Conservation (phyloP, 2,329 filamentous ascomycete genomes). For the Penicillium thymicola region DNA sequence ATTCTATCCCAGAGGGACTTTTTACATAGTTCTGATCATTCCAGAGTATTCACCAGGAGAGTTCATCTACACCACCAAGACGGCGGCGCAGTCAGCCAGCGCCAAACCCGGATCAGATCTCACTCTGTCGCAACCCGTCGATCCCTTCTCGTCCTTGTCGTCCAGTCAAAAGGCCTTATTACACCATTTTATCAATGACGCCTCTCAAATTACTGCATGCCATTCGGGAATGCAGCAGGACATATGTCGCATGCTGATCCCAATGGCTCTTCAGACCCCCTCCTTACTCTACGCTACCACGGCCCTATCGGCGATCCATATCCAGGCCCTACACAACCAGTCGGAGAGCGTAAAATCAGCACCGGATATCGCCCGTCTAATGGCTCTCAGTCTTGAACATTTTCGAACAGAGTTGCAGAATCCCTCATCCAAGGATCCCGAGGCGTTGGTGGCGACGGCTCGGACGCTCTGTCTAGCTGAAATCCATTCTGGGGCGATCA, state of each 20-base stretch:
- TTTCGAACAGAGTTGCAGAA: conserved; percentile 41
- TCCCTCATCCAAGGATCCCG: conserved; percentile 29
- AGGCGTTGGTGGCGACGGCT: conserved; percentile 41
- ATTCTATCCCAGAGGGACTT: not conserved
- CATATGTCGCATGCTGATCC: conserved; percentile 44
- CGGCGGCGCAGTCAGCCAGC: conserved; percentile 14
- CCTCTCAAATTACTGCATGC: conserved; percentile 42
- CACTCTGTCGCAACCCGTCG: conserved; percentile 30
- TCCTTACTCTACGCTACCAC: conserved; percentile 44
- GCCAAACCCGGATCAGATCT: conserved; percentile 16
- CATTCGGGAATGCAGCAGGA: conserved; percentile 42
- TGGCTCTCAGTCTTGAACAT: conserved; percentile 42
- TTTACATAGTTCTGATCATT: not conserved
- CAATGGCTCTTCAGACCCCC: conserved; percentile 44
- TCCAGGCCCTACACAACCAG: conserved; percentile 36
- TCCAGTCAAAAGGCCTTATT: conserved; percentile 36
- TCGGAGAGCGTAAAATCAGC: conserved; percentile 38
- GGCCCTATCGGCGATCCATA: conserved; percentile 44
- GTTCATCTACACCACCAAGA: conserved; percentile 39
- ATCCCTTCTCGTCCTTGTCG: conserved; percentile 39
- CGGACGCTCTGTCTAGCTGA: conserved; percentile 45
- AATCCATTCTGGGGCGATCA: conserved; percentile 41
- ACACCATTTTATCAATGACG: conserved; percentile 43
- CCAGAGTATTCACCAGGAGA: conserved; percentile 40
- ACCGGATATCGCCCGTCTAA: conserved; percentile 38